phyloP scores from a whole-genome alignment of 345 rosid genomes.

The Barbarea vulgaris region DNA sequence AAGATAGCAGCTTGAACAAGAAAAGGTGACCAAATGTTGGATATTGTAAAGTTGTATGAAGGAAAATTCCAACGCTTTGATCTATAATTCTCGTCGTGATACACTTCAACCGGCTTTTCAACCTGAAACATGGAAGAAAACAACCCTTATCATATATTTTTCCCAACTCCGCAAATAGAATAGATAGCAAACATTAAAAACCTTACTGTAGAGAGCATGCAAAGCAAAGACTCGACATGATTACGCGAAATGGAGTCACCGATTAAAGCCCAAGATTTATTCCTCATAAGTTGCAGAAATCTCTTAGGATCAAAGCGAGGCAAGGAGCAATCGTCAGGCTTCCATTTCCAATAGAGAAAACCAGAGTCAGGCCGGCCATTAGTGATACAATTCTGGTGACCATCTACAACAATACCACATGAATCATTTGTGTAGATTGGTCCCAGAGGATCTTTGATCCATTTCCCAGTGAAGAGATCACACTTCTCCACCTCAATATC shows the following conservation, averaged over 20 bases:
- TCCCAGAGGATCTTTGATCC: conserved; percentile 79
- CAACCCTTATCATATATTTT: not conserved
- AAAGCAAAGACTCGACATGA: conserved; percentile 85
- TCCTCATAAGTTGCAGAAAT: conserved; percentile 74
- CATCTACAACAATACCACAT: conserved; percentile 48
- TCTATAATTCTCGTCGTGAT: conserved; percentile 81
- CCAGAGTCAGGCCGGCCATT: conserved; percentile 88
- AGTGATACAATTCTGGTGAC: conserved; percentile 86
- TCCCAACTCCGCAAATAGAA: not conserved
- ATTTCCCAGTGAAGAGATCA: conserved; percentile 80
- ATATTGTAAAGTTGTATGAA: conserved; percentile 66
- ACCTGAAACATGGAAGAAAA: conserved; percentile 48
- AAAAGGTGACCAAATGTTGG: conserved; percentile 91
- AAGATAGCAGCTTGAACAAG: conserved; percentile 86
- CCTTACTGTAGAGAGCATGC: conserved; percentile 74
- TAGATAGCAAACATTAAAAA: not conserved
- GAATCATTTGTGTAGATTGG: conserved; percentile 40
- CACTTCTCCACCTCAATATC: conserved; percentile 59
- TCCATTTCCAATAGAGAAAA: conserved; percentile 91
- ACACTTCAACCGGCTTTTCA: conserved; percentile 71
- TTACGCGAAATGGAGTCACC: conserved; percentile 97
- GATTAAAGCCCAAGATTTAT: conserved; percentile 77
- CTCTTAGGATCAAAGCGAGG: conserved; percentile 65
- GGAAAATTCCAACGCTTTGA: conserved; percentile 82
- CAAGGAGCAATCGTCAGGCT: conserved; percentile 68